Evolutionary conservation across 2,329 filamentous ascomycete species (phyloP).

Genomic region (Sporothrix luriei): DNA sequence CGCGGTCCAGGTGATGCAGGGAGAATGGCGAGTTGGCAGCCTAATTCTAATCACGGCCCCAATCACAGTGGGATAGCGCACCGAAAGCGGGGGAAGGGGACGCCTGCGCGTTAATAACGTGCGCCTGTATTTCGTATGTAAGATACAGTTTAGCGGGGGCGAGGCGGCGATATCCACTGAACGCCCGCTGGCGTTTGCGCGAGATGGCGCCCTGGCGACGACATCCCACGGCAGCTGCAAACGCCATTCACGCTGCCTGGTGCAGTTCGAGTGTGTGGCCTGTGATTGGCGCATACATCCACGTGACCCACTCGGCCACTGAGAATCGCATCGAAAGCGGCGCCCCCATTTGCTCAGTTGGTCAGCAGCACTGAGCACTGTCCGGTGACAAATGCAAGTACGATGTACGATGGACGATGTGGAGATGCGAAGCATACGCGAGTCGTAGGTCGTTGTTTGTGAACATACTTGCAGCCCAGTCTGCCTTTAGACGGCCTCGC

Average conservation of each 20-base stretch:
- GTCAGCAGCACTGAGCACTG: slow-evolving; percentile 1
- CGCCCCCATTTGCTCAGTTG: slow-evolving; percentile 11
- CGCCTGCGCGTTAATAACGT: slow-evolving; percentile 8
- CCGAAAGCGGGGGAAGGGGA: slow-evolving; percentile 13
- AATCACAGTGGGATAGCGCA: not conserved
- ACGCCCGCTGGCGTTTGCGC: not conserved
- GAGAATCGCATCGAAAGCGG: slow-evolving; percentile 3
- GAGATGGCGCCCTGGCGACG: slow-evolving; percentile 17
- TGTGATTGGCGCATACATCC: not conserved
- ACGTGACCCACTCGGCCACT: slow-evolving; percentile 7
- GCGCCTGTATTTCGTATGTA: slow-evolving; percentile 1
- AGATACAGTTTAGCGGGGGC: slow-evolving; percentile 6
- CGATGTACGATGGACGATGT: not conserved
- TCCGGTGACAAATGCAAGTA: slow-evolving; percentile 13
- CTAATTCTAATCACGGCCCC: slow-evolving; percentile 29
- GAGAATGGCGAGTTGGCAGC: slow-evolving; percentile 36
- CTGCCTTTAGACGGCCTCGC: not conserved
- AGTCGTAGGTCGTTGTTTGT: too few relatives aligned
- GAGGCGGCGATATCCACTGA: not conserved
- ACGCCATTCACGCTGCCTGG: slow-evolving; percentile 17
- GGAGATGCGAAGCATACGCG: not conserved
- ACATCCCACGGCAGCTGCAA: slow-evolving; percentile 8
- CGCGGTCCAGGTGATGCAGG: slow-evolving; percentile 34
- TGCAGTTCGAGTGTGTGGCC: not conserved
- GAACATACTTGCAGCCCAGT: not conserved